These are phyloP conservation scores for Homolaphlyctis polyrhiza DNA, from an alignment of 371 early-diverging fungal genomes.

Conservation along the genomic window DNA sequence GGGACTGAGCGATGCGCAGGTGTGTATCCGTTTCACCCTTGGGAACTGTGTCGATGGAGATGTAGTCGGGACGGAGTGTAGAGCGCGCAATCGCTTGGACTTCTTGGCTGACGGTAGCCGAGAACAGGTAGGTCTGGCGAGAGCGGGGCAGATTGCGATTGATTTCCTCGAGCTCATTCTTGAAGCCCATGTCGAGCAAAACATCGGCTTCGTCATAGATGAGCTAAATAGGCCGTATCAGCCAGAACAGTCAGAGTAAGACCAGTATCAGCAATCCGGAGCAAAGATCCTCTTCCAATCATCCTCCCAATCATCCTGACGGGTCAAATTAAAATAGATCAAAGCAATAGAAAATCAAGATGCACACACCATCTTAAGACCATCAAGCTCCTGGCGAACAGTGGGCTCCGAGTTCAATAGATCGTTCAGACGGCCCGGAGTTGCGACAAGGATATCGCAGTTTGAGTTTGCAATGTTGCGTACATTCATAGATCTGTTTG, in stretches of 20 bases:
- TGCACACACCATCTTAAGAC: slow-evolving; percentile 42
- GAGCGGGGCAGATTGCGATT: slow-evolving; percentile 62
- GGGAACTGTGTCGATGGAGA: slow-evolving; percentile 81
- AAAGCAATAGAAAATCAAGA: too few species aligned
- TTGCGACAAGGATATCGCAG: slow-evolving; percentile 92
- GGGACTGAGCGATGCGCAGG: slow-evolving; percentile 67
- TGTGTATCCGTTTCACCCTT: slow-evolving; percentile 74
- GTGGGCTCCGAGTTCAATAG: slow-evolving; percentile 60
- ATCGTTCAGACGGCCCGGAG: slow-evolving; percentile 98
- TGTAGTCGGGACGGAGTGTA: slow-evolving; percentile 63
- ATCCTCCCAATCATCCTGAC: too few species aligned
- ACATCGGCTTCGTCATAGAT: slow-evolving; percentile 99
- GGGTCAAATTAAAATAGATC: too few species aligned
- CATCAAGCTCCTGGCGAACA: slow-evolving; percentile 55
- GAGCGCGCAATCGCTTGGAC: slow-evolving; percentile 72
- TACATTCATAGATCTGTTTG: slow-evolving; percentile 71
- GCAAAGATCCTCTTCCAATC: too few species aligned
- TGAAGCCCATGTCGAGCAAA: slow-evolving; percentile 98
- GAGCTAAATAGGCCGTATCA: slow-evolving; percentile 41
- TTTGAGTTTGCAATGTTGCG: background rate
- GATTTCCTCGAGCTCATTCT: slow-evolving; percentile 83
- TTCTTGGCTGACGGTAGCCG: slow-evolving; percentile 90
- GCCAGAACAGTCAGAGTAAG: slow-evolving; percentile 2
- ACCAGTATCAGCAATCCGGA: too few species aligned
- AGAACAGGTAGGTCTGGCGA: slow-evolving; percentile 96